Conservation (phyloP, 169 alveolate species). For the Plasmodium reichenowi region DNA sequence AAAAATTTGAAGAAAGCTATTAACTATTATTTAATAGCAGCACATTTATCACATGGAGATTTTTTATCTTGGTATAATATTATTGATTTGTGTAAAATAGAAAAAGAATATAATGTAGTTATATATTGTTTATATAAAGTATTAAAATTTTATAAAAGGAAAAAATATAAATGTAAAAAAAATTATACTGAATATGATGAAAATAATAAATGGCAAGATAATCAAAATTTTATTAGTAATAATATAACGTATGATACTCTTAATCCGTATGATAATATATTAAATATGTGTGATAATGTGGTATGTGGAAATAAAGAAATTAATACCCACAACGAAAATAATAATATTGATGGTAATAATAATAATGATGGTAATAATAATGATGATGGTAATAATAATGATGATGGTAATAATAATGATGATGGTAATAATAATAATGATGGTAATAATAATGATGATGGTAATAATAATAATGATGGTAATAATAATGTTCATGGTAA, state of each 20-base stretch:
- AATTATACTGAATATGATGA: not conserved
- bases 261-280: too few species aligned
- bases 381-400: not conserved
- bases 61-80: constrained; percentile 88
- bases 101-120: constrained; percentile 30
- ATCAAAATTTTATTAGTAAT: not conserved
- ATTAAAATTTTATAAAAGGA: constrained; percentile 39
- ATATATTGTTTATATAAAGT: constrained; percentile 61
- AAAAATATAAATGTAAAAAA: constrained; percentile 6
- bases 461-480: not conserved
- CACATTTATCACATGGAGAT: constrained; percentile 89
- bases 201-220: not conserved
- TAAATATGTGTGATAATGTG: not conserved
- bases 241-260: not conserved
- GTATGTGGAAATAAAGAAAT: not conserved
- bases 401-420: not conserved
- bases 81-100: constrained; percentile 85
- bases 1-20: constrained; percentile 88
- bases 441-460: not conserved
- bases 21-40: constrained; percentile 91
- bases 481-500: not conserved
- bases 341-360: not conserved
- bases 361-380: too few species aligned
- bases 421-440: too few species aligned
- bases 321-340: not conserved